These are phyloP conservation scores for Sporothrix schenckii DNA, from an alignment of 2,329 filamentous ascomycete species.

Conservation along the genomic window DNA sequence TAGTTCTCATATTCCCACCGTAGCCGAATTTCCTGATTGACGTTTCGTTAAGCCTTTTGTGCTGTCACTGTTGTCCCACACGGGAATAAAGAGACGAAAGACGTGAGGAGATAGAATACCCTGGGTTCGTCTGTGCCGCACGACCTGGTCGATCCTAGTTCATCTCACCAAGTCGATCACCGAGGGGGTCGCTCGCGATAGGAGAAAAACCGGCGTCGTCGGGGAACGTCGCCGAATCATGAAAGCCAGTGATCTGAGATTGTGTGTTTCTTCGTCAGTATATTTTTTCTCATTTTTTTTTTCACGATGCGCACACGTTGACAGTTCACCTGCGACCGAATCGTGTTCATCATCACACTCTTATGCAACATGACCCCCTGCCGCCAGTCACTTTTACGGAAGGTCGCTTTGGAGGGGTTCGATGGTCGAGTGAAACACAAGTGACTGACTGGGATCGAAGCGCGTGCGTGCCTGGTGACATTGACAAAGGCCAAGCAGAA, in stretches of 20 bases:
- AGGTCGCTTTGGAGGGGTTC: not conserved
- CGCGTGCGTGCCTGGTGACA: not conserved
- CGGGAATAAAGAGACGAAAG: not conserved
- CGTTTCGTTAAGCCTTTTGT: not conserved
- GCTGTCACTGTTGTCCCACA: not conserved
- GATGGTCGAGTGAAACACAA: not conserved
- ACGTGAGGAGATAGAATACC: not conserved
- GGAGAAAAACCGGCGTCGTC: not conserved
- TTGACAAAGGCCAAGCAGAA: not conserved
- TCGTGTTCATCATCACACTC: not conserved
- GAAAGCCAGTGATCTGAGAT: not conserved
- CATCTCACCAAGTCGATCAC: constrained; percentile 7
- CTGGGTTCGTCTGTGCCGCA: constrained; percentile 7
- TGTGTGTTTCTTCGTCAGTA: too few species aligned
- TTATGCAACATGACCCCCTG: not conserved
- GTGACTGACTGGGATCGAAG: not conserved
- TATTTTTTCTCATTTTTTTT: not conserved
- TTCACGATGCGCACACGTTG: too few species aligned
- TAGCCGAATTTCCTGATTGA: not conserved
- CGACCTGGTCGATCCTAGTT: constrained; percentile 13
- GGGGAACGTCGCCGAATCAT: constrained; percentile 3
- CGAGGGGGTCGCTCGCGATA: not conserved
- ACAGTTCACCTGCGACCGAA: not conserved
- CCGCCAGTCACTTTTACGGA: not conserved
- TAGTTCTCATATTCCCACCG: not conserved